Conservation (phyloP, 805 yeast genomes). For the Naumovozyma baii region DNA sequence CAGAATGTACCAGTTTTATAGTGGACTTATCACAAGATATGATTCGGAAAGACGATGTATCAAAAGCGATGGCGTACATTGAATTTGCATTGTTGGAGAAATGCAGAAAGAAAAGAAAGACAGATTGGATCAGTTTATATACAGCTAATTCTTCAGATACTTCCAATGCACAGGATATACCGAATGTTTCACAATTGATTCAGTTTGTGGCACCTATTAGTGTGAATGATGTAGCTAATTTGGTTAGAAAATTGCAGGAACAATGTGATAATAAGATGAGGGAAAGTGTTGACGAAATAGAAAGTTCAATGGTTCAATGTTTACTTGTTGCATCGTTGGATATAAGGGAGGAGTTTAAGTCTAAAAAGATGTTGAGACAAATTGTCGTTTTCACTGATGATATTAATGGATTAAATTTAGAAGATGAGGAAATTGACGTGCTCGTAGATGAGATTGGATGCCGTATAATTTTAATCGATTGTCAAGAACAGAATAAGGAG, state of each 20-base stretch:
- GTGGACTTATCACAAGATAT: constrained; percentile 20
- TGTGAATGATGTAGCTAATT: constrained; percentile 4
- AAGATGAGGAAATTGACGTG: constrained; percentile 17
- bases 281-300: constrained; percentile 1
- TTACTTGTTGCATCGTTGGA: constrained; percentile 19
- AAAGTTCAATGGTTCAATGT: constrained; percentile 14
- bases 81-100: constrained; percentile 23
- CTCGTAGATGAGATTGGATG: constrained; percentile 17
- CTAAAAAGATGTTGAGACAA: constrained; percentile 18
- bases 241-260: constrained; percentile 7
- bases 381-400: constrained; percentile 23
- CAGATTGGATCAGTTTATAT: constrained; percentile 23
- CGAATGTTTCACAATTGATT: constrained; percentile 14
- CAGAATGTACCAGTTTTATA: constrained; percentile 23
- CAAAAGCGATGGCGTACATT: constrained; percentile 17
- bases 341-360: constrained; percentile 16
- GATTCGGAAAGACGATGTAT: constrained; percentile 7
- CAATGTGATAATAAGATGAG: constrained; percentile 2
- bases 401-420: constrained; percentile 17
- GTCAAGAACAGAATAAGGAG: constrained; percentile 4
- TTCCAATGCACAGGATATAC: constrained; percentile 14
- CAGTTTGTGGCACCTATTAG: constrained; percentile 20
- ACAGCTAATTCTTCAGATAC: constrained; percentile 13
- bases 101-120: constrained; percentile 22
- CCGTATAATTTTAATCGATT: constrained; percentile 18